Base-by-base conservation (phyloP, 129 eudicot species). In the Flaveria sonorensis region DNA sequence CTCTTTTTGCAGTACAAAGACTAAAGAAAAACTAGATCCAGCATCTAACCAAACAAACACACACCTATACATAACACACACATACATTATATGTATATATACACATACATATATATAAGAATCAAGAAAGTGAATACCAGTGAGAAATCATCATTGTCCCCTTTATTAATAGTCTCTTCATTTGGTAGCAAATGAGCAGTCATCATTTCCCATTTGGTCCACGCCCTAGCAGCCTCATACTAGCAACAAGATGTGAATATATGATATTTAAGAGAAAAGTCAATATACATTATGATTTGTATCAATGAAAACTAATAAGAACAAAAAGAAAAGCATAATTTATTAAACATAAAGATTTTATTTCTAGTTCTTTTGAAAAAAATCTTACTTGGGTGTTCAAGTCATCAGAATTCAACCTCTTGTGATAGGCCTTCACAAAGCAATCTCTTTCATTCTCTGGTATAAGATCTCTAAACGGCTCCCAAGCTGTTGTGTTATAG, bases 151-250 rank as follows among this genome's bases (percentile, higher is more conserved):
- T 91, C 97, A 74, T 86, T 88, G 14, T 89, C 97, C 72, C 99
- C 99, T 83, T 77, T 88, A 73, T 89, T 86, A 78, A 89, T 77
- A 83, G 84, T 84, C 60, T 84, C 98, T 86, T 91, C 97, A 75
- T 87, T 91, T 14, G 96, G 97, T 55, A 83, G 69, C 83, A 94
- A 91, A 94, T 94, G 98, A 78, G 98, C 97, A 8, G 98, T 94
- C 93, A 85, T 87, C 97, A 94, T 88, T 81, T 94, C 98, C 98
- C 98, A 94, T 83, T 83, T 94, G 69, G 98, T 91, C 98, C 98
- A 94, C 6, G 97, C 97, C 84, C 90, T 87, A 43, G 98, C 96
- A 80, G 98, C 98, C 73, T 87, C 96, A 83, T 85, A 88, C 98
- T 94, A 52, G 65, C 16, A 73, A 72, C 19, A 80, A 74, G 64